Conservation (phyloP, 1,284 basidiomycete genomes). For the Ustilago lituana region DNA sequence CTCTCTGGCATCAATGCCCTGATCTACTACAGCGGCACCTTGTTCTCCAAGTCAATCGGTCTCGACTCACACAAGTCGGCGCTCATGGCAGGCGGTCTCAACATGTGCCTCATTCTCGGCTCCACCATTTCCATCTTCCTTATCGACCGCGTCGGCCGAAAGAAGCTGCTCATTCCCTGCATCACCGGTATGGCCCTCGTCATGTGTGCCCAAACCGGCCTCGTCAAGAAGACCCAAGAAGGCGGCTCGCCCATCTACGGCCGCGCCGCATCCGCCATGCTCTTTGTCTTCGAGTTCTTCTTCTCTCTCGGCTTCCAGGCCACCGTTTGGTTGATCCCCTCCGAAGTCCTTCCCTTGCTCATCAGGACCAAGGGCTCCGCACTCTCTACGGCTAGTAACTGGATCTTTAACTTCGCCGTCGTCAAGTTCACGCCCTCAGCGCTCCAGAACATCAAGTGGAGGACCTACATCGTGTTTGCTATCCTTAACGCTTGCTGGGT, state of each 20-base stretch:
- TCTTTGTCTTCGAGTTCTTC: slow-evolving; percentile 77
- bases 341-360: slow-evolving; percentile 66
- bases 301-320: slow-evolving; percentile 78
- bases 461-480: slow-evolving; percentile 64
- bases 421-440: slow-evolving; percentile 76
- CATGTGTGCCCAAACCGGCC: slow-evolving; percentile 72
- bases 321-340: slow-evolving; percentile 72
- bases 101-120: slow-evolving; percentile 76
- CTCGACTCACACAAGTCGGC: slow-evolving; percentile 74
- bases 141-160: slow-evolving; percentile 72
- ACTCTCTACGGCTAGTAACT: slow-evolving; percentile 66
- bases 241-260: slow-evolving; percentile 69
- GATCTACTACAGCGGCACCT: slow-evolving; percentile 71
- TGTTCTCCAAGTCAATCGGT: slow-evolving; percentile 66
- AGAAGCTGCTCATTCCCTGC: slow-evolving; percentile 77
- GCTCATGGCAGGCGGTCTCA: slow-evolving; percentile 76
- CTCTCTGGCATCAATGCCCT: slow-evolving; percentile 76
- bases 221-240: slow-evolving; percentile 70
- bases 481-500: slow-evolving; percentile 66
- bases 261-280: slow-evolving; percentile 71
- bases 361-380: slow-evolving; percentile 68
- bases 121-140: slow-evolving; percentile 73
- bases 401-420: slow-evolving; percentile 65
- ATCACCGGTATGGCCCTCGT: slow-evolving; percentile 75
- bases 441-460: slow-evolving; percentile 70